These are phyloP conservation scores for Barbarea vulgaris DNA, from an alignment of 345 rosid species.

Conservation along the genomic window DNA sequence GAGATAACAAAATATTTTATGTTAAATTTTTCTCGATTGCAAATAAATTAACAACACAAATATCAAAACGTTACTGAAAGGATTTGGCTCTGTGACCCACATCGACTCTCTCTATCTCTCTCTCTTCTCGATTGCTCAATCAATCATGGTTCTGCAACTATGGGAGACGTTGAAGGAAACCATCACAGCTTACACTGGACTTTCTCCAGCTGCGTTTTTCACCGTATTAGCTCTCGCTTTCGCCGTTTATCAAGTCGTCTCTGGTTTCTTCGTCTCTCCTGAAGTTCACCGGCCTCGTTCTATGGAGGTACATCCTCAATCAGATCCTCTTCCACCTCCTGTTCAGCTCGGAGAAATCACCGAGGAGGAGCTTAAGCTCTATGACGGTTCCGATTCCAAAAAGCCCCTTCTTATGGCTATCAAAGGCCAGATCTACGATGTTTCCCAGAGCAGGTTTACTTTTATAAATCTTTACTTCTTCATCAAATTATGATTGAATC, in stretches of 20 bases:
- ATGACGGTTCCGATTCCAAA: constrained; percentile 75
- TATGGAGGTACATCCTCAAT: constrained; percentile 51
- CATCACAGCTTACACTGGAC: constrained; percentile 81
- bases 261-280: constrained; percentile 66
- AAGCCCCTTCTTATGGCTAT: constrained; percentile 98
- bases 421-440: constrained; percentile 99
- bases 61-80: neutral
- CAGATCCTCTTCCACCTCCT: constrained; percentile 88
- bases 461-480: neutral
- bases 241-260: constrained; percentile 72
- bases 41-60: constrained; percentile 1
- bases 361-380: constrained; percentile 78
- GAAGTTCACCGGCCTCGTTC: constrained; percentile 44
- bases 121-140: constrained; percentile 1
- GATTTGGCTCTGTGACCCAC: constrained; percentile 10
- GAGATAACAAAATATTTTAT: neutral
- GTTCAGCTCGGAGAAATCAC: constrained; percentile 94
- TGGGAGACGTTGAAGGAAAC: constrained; percentile 92
- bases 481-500: neutral
- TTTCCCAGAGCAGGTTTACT: constrained; percentile 88
- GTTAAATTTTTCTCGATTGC: neutral
- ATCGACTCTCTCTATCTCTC: neutral
- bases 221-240: constrained; percentile 67
- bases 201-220: constrained; percentile 83
- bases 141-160: constrained; percentile 68